Base-by-base conservation (phyloP, 2,329 filamentous ascomycete species). In the Stenocarpella maydis region DNA sequence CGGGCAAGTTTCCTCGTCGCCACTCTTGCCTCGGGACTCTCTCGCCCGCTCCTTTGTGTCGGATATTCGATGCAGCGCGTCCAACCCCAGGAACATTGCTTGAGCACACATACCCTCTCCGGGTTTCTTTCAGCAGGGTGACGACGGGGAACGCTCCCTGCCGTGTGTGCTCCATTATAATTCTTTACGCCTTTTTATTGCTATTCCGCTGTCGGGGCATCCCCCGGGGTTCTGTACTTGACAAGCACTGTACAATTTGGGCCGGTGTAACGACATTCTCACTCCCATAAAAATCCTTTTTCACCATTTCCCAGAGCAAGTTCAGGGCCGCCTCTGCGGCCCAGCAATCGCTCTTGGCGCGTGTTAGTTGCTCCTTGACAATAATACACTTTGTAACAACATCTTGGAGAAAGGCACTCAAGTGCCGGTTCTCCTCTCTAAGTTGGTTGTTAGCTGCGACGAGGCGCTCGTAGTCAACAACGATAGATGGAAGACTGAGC, bases 251-350 rank as follows among this genome's bases (percentile, higher is more conserved):
- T 8, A 49, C 31, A 5, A 70, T 70, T 15, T 70, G 55, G n/a
- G 55, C 17, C 24, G 65, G 50, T 12, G 24, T 64, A 7, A 50
- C 17, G 17, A 54, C 52, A 19, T 34, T 28, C 8, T 58, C 50
- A 24, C 63, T 58, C 8, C 61, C 60, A 5, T 43, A 14, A 5
- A 53, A 54, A 17, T n/a, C 34, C 7, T 26, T 15, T n/a, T 45
- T 37, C 10, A 64, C 67, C 14, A 69, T 5, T 10, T 58, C 28
- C 69, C 69, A 69, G 5, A 69, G 54, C 4, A 34, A 8, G 12
- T 41, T 54, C 9, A 69, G 14, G 12, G 63, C 52, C 12, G 24
- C 49, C 4, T 58, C 41, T 31, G 61, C 21, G 7, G 26, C 63
- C 15, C 31, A 21, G 37, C 34, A 15, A 12, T 63, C 34, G 8